Conservation (phyloP, 73 alveolate species). For the Tetrahymena thermophila region DNA sequence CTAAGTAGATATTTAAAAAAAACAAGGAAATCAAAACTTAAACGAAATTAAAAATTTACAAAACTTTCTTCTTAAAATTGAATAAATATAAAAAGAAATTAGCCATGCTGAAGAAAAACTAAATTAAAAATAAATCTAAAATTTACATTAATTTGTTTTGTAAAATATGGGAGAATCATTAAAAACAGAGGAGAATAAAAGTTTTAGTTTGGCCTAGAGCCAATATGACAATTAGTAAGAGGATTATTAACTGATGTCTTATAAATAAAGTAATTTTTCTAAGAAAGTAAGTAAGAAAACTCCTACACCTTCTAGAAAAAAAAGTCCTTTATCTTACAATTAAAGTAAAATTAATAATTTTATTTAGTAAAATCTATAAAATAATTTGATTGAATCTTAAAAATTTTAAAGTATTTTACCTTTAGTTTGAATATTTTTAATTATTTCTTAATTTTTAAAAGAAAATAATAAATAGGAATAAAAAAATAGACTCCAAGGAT, state of each 20-base stretch:
- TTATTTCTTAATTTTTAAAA: too few relatives aligned
- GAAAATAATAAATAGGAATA: background rate
- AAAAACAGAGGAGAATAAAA: background rate
- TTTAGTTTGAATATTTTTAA: too few relatives aligned
- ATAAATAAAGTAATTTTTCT: background rate
- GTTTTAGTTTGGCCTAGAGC: background rate
- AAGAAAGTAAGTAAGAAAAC: background rate
- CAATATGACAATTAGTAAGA: background rate
- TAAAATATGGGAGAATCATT: background rate
- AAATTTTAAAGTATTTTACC: too few relatives aligned
- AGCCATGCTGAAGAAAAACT: background rate
- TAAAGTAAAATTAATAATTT: background rate
- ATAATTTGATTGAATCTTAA: too few relatives aligned
- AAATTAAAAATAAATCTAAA: background rate
- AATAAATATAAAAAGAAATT: background rate
- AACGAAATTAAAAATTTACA: background rate
- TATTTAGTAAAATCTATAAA: too few relatives aligned
- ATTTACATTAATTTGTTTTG: background rate
- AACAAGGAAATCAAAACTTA: background rate
- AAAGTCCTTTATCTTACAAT: too few relatives aligned
- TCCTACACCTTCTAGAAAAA: background rate
- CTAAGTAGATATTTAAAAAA: background rate
- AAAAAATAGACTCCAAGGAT: too few relatives aligned
- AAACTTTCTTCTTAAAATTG: background rate
- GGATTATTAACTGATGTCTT: background rate